A percentile compares a stretch with the other conserved stretches of the same genome.
phyloP scores from a whole-genome alignment of 2,329 filamentous ascomycete genomes.

The Cercospora sesami region DNA sequence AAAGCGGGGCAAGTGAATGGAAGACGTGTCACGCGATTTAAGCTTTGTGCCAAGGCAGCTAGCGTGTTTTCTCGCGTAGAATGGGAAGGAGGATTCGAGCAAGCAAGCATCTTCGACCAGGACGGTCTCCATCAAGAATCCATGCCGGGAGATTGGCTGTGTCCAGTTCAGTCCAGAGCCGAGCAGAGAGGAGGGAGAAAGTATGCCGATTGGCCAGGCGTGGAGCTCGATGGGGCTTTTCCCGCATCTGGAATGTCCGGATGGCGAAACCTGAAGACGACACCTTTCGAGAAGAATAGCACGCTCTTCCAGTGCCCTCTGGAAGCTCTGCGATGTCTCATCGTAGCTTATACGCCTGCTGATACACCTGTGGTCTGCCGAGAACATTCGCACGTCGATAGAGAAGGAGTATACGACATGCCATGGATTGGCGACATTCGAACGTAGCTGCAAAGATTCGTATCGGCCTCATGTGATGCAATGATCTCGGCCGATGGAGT shows the following conservation, averaged over 20 bases:
- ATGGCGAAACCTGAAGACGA: neutral
- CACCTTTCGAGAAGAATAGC: neutral
- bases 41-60: constrained; percentile 3
- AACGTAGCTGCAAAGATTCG: neutral
- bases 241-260: neutral
- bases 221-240: neutral
- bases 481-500: neutral
- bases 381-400: neutral
- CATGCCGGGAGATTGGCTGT: neutral
- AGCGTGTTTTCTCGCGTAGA: constrained; percentile 1
- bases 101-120: constrained; percentile 5
- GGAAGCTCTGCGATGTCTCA: neutral
- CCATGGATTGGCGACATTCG: neutral
- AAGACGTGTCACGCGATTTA: constrained; percentile 9
- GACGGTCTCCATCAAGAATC: neutral
- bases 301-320: neutral
- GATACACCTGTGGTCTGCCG: neutral
- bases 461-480: neutral
- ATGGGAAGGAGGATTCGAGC: neutral
- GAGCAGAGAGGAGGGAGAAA: neutral
- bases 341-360: neutral
- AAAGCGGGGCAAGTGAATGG: neutral
- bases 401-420: neutral
- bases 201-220: neutral
- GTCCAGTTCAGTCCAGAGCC: neutral